phyloP scores from a whole-genome alignment of 768 basidiomycete genomes.

The Kockovaella imperatae region DNA sequence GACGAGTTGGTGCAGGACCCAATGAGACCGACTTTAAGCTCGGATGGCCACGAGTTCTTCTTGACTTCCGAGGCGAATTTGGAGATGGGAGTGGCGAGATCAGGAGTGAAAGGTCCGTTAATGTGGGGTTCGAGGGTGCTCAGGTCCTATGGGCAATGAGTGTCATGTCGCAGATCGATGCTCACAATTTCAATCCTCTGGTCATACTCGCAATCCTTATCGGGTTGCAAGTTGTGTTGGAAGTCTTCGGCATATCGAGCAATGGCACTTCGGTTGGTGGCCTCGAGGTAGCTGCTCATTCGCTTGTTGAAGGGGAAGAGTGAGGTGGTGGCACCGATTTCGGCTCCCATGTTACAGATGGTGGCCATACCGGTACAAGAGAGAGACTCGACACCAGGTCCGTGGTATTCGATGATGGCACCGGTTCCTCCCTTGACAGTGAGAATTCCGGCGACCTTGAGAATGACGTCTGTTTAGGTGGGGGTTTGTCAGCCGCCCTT shows the following conservation, averaged over 20 bases:
- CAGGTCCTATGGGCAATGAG: constrained; percentile 55
- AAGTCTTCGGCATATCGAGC: constrained; percentile 81
- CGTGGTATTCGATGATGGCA: constrained; percentile 94
- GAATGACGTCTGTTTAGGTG: constrained; percentile 67
- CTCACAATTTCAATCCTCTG: constrained; percentile 80
- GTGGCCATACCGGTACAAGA: constrained; percentile 99
- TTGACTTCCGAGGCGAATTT: constrained; percentile 83
- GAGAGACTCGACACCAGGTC: constrained; percentile 86
- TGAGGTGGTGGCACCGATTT: constrained; percentile 98
- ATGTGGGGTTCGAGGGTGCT: constrained; percentile 96
- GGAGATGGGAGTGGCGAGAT: constrained; percentile 94
- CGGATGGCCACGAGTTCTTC: constrained; percentile 90
- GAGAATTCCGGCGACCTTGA: constrained; percentile 96
- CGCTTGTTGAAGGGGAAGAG: constrained; percentile 96
- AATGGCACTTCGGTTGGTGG: constrained; percentile 80
- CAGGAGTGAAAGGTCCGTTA: constrained; percentile 98
- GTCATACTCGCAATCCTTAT: constrained; percentile 83
- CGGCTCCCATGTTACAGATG: constrained; percentile 99
- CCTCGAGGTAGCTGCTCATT: constrained; percentile 85
- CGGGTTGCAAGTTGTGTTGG: constrained; percentile 79
- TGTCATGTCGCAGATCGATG: constrained; percentile 9
- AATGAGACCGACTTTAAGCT: constrained; percentile 92
- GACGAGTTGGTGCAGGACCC: constrained; percentile 99
- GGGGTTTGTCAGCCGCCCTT: not conserved
- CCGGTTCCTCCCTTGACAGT: constrained; percentile 99